Base-by-base conservation (phyloP, 2,329 filamentous ascomycete genomes). In the Pseudohalonectria lignicola region DNA sequence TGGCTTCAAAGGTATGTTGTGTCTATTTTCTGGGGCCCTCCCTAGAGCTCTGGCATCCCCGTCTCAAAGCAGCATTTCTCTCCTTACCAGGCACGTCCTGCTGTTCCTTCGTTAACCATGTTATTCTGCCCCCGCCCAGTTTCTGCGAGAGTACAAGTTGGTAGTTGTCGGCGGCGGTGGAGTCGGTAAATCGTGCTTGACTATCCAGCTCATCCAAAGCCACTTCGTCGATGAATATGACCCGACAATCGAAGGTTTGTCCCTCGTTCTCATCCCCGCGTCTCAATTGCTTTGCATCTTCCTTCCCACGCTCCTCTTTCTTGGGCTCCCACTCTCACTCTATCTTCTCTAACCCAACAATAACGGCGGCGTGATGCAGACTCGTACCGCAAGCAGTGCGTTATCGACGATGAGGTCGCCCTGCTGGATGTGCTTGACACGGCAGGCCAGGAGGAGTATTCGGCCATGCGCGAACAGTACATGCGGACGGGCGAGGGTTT, bases 151-250 rank as follows among this genome's bases (percentile, higher is more conserved):
- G 68, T 94, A 94, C 66, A 94, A 94, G 68, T 67, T 94, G 66
- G 92, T 98, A 44, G 92, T 96, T 45, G 88, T 98, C 49, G 92
- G 92, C 53, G 92, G 93, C 55, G 92, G 92, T 74, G 92, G 92
- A 63, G 92, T 98, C 49, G 92, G 92, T 69, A 98, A 98, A 74
- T 96, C 90, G 45, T 96, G 92, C 68, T 76, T 98, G 71, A 96
- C 92, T 42, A 96, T 98, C 57, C 92, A 96, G 71, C 78, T 90
- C 64, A 86, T 86, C 54, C 82, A 88, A 67, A 90, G 83, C 63
- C 92, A 98, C 63, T 98, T 98, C 69, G 90, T 96, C 59, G 92
- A 96, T 64, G 92, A 96, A 65, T 98, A 98, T 64, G 92, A 98
- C 64, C 92, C 92, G 41, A 98, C 92, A 54, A 96, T 98, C 57